Conservation (phyloP, 768 basidiomycete species). For the Tricholoma bakamatsutake region DNA sequence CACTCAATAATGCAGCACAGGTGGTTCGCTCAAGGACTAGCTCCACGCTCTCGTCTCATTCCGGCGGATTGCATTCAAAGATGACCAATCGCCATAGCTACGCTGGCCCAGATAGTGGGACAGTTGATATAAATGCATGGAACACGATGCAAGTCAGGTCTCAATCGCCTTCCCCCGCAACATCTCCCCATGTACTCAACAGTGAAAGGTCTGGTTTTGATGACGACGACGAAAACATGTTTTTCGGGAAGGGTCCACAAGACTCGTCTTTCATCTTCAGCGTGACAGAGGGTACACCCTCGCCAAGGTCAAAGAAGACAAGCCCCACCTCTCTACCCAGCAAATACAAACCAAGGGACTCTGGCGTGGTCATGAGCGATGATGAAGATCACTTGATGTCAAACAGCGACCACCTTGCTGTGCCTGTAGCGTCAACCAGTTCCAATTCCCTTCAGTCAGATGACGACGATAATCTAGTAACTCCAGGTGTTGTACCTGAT, state of each 20-base stretch:
- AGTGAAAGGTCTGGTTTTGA: slow-evolving; percentile 16
- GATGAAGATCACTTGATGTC: slow-evolving; percentile 36
- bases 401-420: slow-evolving; percentile 22
- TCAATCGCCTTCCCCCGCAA: slow-evolving; percentile 40
- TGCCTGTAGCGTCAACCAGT: slow-evolving; percentile 55
- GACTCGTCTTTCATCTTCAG: slow-evolving; percentile 54
- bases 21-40: slow-evolving; percentile 25
- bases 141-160: slow-evolving; percentile 34
- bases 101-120: slow-evolving; percentile 39
- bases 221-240: slow-evolving; percentile 49
- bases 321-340: slow-evolving; percentile 38
- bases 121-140: slow-evolving; percentile 27
- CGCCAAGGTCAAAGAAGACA: slow-evolving; percentile 38
- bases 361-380: slow-evolving; percentile 56
- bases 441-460: slow-evolving; percentile 56
- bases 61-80: slow-evolving; percentile 22
- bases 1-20: slow-evolving; percentile 16
- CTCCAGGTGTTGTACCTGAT: slow-evolving; percentile 55
- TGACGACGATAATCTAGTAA: slow-evolving; percentile 61
- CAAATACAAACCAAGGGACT: slow-evolving; percentile 71
- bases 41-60: slow-evolving; percentile 20
- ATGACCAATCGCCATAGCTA: slow-evolving; percentile 58
- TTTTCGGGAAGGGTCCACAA: slow-evolving; percentile 40
- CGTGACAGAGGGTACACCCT: slow-evolving; percentile 52
- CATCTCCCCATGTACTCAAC: slow-evolving; percentile 34